Base-by-base conservation (phyloP, 257 asterid species). In the Salvia miltiorrhiza region DNA sequence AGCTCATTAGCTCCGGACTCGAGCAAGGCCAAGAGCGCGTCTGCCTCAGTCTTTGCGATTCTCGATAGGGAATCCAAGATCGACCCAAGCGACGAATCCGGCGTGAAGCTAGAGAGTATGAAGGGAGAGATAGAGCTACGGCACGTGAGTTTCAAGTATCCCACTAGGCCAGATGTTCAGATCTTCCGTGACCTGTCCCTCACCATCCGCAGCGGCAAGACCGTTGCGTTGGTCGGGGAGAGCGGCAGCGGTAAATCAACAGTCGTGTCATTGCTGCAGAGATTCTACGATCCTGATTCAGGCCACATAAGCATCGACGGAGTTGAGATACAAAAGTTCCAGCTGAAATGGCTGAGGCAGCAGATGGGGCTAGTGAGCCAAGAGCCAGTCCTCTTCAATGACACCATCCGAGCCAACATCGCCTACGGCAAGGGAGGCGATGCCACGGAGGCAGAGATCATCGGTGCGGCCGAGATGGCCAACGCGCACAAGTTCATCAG, bases 351-450 rank as follows among this genome's bases (percentile, higher is more conserved):
- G 98, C 79, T 92, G 9, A 88, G 97, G 68, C 90, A 74, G 54
- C 98, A 87, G 81, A 92, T 92, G 97, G 98, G 98, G 33, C 90
- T 92, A 0, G 98, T 92, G 52, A 88, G 98, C 80, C 98, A 92
- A 77, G 98, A 92, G 66, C 97, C 98, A 0, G 77, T 86, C 30
- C 63, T 92, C 55, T 92, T 92, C 66, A 89, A 92, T 41, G 86
- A 86, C 70, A 89, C 95, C 14, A 89, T 89, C 63, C 94, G 96
- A 0, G 89, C 94, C 65, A 92, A 92, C 79, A 89, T 92, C 13
- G 94, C 92, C 0, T 89, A 86, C 24, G 98, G 93, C 9, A 92
- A 92, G 66, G 96, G 76, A 41, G 96, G 91, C 5, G 74, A 77
- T 9, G 95, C 96, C n/a, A 86, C 82, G 2, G 98, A 90, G 81